phyloP scores from a whole-genome alignment of 2,329 filamentous ascomycete genomes.

The Ampelomyces quisqualis region DNA sequence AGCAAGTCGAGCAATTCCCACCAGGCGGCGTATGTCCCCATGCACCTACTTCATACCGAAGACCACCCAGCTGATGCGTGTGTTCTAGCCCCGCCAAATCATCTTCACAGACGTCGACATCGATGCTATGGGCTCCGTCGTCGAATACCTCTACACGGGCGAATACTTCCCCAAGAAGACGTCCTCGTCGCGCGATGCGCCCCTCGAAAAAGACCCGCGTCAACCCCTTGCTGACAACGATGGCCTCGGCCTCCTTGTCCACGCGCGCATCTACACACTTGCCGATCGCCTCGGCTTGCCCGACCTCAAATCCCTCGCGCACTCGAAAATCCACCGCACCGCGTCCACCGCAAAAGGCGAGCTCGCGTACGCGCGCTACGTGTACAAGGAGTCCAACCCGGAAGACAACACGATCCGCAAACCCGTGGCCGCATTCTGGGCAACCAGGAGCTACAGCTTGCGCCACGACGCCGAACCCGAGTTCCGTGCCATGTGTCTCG shows the following conservation, averaged over 20 bases:
- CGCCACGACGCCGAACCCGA: slow-evolving; percentile 83
- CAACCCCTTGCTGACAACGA: slow-evolving; percentile 69
- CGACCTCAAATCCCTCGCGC: slow-evolving; percentile 72
- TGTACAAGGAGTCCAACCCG: slow-evolving; percentile 72
- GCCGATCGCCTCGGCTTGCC: slow-evolving; percentile 71
- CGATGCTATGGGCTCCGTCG: slow-evolving; percentile 73
- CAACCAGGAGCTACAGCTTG: slow-evolving; percentile 73
- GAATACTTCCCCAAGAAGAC: slow-evolving; percentile 75
- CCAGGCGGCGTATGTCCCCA: slow-evolving; percentile 59
- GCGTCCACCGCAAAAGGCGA: slow-evolving; percentile 85
- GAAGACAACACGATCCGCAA: slow-evolving; percentile 74
- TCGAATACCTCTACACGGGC: slow-evolving; percentile 80
- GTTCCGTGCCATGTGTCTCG: slow-evolving; percentile 80
- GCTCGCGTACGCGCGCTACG: slow-evolving; percentile 87
- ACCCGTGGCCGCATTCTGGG: slow-evolving; percentile 90
- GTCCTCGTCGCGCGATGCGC: slow-evolving; percentile 62
- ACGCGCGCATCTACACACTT: slow-evolving; percentile 86
- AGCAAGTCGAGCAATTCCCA: slow-evolving; percentile 62
- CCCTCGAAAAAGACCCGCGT: slow-evolving; percentile 68
- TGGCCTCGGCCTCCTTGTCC: slow-evolving; percentile 82
- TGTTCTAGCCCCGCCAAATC: slow-evolving; percentile 62
- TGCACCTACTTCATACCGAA: too few species aligned
- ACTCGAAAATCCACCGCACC: slow-evolving; percentile 89
- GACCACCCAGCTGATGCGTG: not conserved
- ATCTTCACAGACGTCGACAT: slow-evolving; percentile 67